Evolutionary conservation across 2,329 filamentous ascomycete genomes (phyloP).

Genomic region (Coniochaeta hoffmannii): DNA sequence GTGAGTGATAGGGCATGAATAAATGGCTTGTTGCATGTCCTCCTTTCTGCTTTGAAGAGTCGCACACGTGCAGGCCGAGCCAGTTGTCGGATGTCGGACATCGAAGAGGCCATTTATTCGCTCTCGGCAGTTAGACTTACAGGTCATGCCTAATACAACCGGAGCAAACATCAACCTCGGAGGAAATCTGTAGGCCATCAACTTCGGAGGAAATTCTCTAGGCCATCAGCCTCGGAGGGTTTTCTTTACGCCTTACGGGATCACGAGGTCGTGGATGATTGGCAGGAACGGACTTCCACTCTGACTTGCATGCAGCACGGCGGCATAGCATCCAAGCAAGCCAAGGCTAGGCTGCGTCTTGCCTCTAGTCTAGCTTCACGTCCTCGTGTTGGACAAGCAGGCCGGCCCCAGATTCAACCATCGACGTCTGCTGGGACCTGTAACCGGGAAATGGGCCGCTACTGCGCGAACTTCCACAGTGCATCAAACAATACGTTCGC

Average conservation of each 20-base stretch:
- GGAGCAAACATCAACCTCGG: background rate
- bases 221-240: too few species aligned
- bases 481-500: background rate
- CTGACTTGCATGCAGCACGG: background rate
- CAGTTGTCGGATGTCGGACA: background rate
- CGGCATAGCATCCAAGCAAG: background rate
- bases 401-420: background rate
- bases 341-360: background rate
- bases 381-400: background rate
- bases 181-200: too few species aligned
- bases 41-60: background rate
- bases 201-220: too few species aligned
- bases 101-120: too few species aligned
- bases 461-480: background rate
- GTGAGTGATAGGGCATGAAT: background rate
- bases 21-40: background rate
- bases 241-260: too few species aligned
- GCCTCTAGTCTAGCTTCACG: background rate
- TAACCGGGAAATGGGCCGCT: background rate
- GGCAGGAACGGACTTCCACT: background rate
- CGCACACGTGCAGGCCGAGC: background rate
- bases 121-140: background rate
- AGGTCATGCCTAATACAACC: background rate
- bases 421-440: background rate
- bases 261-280: background rate